A percentile compares a stretch with the other conserved stretches of the same genome.
Evolutionary conservation across 352 stramenopile species (phyloP).

Genomic region (Elongisporangium undulatum): DNA sequence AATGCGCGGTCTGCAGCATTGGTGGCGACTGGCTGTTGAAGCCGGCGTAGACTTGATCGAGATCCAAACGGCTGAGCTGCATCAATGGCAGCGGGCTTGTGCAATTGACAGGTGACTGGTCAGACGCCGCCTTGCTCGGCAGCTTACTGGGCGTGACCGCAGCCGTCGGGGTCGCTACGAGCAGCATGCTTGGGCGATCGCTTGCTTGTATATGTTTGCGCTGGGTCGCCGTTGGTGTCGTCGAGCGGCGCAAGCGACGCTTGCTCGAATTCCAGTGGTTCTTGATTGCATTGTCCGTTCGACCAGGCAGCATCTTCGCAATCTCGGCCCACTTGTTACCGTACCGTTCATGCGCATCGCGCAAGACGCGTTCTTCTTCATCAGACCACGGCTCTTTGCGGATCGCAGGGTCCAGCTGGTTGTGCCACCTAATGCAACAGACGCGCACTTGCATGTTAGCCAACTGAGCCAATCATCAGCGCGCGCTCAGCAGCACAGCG

Average conservation of each 20-base stretch:
- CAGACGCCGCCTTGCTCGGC: background rate
- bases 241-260: slow-evolving; percentile 54
- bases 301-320: slow-evolving; percentile 80
- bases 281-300: slow-evolving; percentile 91
- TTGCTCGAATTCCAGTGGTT: slow-evolving; percentile 92
- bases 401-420: slow-evolving; percentile 92
- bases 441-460: background rate
- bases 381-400: slow-evolving; percentile 91
- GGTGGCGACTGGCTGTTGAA: background rate
- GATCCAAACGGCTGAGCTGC: background rate
- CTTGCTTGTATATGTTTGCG: slow-evolving; percentile 11
- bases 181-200: background rate
- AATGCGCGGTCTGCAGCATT: background rate
- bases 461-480: background rate
- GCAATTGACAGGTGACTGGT: background rate
- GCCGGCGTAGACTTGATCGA: background rate
- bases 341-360: slow-evolving; percentile 67
- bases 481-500: slow-evolving; percentile 2
- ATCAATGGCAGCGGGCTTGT: background rate
- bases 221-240: slow-evolving; percentile 10
- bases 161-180: background rate
- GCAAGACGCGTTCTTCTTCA: slow-evolving; percentile 83
- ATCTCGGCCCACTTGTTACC: slow-evolving; percentile 92
- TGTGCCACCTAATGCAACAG: slow-evolving; percentile 82
- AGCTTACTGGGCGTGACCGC: background rate